phyloP scores from a whole-genome alignment of 1,284 basidiomycete species.

The Fomitopsis schrenkii region DNA sequence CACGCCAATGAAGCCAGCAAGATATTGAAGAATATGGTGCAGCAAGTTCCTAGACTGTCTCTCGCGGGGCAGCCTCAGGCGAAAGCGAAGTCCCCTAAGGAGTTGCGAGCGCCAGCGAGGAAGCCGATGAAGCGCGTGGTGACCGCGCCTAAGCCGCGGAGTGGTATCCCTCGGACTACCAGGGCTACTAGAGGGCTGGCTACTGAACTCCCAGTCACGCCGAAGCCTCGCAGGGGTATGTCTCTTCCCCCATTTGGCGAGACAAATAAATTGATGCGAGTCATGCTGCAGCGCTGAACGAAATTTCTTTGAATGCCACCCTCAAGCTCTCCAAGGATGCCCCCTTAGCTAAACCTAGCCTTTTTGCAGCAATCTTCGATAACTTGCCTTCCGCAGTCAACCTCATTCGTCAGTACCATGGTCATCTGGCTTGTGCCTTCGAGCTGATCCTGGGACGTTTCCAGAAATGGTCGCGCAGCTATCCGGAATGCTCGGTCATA shows the following conservation, averaged over 20 bases:
- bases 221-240: conserved; percentile 36
- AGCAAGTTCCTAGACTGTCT: conserved; percentile 8
- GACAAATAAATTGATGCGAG: background rate
- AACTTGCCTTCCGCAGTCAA: conserved; percentile 44
- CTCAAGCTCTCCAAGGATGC: conserved; percentile 3
- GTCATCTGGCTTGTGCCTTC: background rate
- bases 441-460: background rate
- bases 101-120: conserved; percentile 5
- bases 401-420: conserved; percentile 45
- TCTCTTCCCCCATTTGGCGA: background rate
- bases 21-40: conserved; percentile 38
- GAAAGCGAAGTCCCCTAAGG: conserved; percentile 9
- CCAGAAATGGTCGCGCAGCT: conserved; percentile 62
- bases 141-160: conserved; percentile 6
- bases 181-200: conserved; percentile 8
- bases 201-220: conserved; percentile 19
- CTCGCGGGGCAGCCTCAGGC: conserved; percentile 6
- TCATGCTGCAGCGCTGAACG: conserved; percentile 27
- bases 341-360: conserved; percentile 15
- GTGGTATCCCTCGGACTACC: conserved; percentile 7
- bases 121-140: conserved; percentile 8
- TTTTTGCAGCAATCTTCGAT: conserved; percentile 35
- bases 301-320: conserved; percentile 32
- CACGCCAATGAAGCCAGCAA: conserved; percentile 50
- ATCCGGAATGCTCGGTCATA: conserved; percentile 58